Evolutionary conservation across 345 rosid species (phyloP), one percentile per base, ranked within the genome.

Genomic region (Boechera retrofracta): DNA sequence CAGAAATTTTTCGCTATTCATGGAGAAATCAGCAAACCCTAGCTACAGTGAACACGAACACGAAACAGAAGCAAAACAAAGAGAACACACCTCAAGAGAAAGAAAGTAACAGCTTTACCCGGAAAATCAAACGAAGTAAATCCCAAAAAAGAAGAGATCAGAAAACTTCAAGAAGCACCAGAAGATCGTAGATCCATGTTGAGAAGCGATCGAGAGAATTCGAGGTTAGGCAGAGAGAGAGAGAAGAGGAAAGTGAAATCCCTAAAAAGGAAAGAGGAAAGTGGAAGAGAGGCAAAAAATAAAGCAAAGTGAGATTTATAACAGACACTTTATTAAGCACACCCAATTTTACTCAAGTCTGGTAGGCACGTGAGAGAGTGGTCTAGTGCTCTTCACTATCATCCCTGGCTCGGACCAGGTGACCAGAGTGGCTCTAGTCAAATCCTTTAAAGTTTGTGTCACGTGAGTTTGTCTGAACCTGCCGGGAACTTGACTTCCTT

Each of bases 131-230:
- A 67, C 7, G 42, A 61, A 35, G 45, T 7, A 16, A n/a, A 36
- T 3, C 33, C 0, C 12, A 41, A 3, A 57, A 2, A 58, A 39
- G 38, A 52, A 64, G 61, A 69, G 77, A 78, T 47, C 1, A 5
- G 8, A 24, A 57, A 41, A 52, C 62, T 47, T 79, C 75, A 68
- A 45, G 79, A 45, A 59, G 71, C 75, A 73, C 74, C 71, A 53
- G 66, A 61, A 62, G 80, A 61, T 38, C 28, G 77, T 81, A 84
- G 84, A 78, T 83, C 87, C 91, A 86, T 85, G 39, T 12, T 45
- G 67, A 47, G 3, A 32, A 69, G 69, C 69, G 83, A 79, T 78
- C 38, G 68, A 29, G 72, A 72, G 33, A 2, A 15, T 4, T 71
- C 33, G 69, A 26, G 69, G 69, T 64, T 60, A 51, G 64, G 73